Evolutionary conservation across 345 rosid genomes (phyloP), one percentile per base, ranked within the genome.

Genomic region (Mangifera indica): DNA sequence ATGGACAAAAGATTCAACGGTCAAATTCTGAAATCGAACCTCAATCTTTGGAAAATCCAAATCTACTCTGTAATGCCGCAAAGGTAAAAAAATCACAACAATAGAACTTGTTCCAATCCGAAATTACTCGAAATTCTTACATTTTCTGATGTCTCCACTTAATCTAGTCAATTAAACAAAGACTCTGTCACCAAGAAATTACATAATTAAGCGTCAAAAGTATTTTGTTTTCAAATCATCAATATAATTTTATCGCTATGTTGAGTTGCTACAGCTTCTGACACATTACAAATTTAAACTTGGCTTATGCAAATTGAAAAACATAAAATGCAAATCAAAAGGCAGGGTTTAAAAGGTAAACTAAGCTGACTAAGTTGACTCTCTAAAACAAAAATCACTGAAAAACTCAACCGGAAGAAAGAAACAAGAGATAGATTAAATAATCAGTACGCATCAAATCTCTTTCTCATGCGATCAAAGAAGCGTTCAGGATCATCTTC

Each of bases 21-120:
- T 86, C 66, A 95, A 73, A 77, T 88, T 85, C 83, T 88, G 87
- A 76, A 82, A 89, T 42, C 98, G 89, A 76, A 95, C 97, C 81
- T 95, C 98, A 72, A 89, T 89, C 81, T 89, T 91, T 0, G 99
- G 98, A 66, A 89, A 84, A 74, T 91, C 92, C 88, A 95, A 86
- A 78, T 88, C 90, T 21, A 95, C 98, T 40, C 96, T 95, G 92
- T 67, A 45, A 68, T 11, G 53, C 15, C 63, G 46, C 18, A 58
- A n/a, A 63, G 48, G 52, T 46, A 37, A 46, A n/a, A 52, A 70
- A 48, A 58, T 24, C 10, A 48, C 24, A 53, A 52, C 46, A 53
- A 57, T 48, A 66, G 34, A 57, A 59, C 1, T 53, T 34, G n/a
- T 25, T 70, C 57, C 29, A 26, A 40, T 54, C 10, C 15, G 21